Base-by-base conservation (phyloP, 73 alveolate genomes). In the Paramecium caudatum region DNA sequence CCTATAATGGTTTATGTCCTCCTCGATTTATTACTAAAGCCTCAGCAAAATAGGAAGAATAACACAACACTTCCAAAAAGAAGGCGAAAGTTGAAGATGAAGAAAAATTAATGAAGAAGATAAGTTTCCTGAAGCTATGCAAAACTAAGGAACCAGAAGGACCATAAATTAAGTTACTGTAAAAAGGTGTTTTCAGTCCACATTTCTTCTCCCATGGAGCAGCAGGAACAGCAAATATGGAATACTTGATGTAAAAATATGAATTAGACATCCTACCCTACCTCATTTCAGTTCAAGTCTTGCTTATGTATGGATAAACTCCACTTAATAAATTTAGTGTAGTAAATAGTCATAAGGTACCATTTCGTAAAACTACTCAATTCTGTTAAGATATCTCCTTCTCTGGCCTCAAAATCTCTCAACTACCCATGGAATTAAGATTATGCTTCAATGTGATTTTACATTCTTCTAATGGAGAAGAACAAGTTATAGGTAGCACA, bases 351-450 rank as follows among this genome's bases (percentile, higher is more conserved):
- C 23, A 86, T 41, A 82, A 61, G 27, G 81, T 50, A 0, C 91
- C 93, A n/a, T 91, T 74, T 47, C 39, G 90, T 10, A 25, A 90
- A 36, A 32, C 15, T n/a, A 39, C 90, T 15, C 65, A 91, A 41
- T 78, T 30, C 33, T 34, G 62, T n/a, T 19, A 90, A 50, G 68
- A 46, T 37, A 21, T 91, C 9, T 23, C 55, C 4, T 91, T 91
- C 27, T 32, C 17, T 34, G 68, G 68, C 15, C 49, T 91, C 37
- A 91, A 91, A 43, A 90, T 91, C n/a, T 91, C 95, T 13, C 69
- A 91, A 36, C 32, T 91, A 45, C 95, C 95, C 0, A 90, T 82
- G 82, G 95, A 91, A 90, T 30, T 91, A 1, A 65, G 95, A 47
- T 17, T 91, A 1, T 90, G 95, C 23, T 62, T 91, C 36, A 91